Base-by-base conservation (phyloP, 768 basidiomycete genomes). In the Paxillus involutus region DNA sequence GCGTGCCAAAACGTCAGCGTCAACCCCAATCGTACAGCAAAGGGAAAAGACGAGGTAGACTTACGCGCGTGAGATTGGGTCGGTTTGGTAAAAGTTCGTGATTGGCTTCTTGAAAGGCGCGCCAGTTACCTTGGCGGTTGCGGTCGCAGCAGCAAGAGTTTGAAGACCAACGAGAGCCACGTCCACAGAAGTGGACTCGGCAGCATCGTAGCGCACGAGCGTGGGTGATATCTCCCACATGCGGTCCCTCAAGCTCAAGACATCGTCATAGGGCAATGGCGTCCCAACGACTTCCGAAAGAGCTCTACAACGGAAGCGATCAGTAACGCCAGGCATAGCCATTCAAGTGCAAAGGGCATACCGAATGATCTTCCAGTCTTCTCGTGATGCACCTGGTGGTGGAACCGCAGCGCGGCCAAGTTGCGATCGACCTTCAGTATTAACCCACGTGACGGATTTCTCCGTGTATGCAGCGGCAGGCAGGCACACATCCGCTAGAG, bases 301-400 rank as follows among this genome's bases (percentile, higher is more conserved):
- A 0, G 96, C 97, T 40, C 95, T 91, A 56, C 4, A 49, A 41
- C 47, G 19, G 24, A 26, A 29, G 36, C 41, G 48, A 9, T 59
- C 9, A 52, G 41, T 33, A 30, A 41, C 16, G 51, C 9, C 13
- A 47, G 33, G 12, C 0, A 6, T 1, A 19, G 29, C 14, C 12
- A 13, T 29, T 17, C 39, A 39, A 8, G 33, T 17, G 14, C 3
- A 13, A 39, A 37, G 19, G 6, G 70, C 82, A 26, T 56, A 91
- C 89, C 92, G 87, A 59, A 98, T 80, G 64, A 98, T 89, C 78
- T 97, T 96, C 94, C 94, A 98, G 64, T 98, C 97, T 71, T 99
- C 97, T 39, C 97, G 77, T 3, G 92, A 84, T 1, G 94, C 91
- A 41, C 95, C 97, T n/a, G 97, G 97, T 21, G 94, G 89, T 3